Percentiles rank a stretch among this genome's conserved stretches.
These are phyloP conservation scores for Coniochaeta ligniaria DNA, from an alignment of 2,329 filamentous ascomycete genomes.

Conservation along the genomic window DNA sequence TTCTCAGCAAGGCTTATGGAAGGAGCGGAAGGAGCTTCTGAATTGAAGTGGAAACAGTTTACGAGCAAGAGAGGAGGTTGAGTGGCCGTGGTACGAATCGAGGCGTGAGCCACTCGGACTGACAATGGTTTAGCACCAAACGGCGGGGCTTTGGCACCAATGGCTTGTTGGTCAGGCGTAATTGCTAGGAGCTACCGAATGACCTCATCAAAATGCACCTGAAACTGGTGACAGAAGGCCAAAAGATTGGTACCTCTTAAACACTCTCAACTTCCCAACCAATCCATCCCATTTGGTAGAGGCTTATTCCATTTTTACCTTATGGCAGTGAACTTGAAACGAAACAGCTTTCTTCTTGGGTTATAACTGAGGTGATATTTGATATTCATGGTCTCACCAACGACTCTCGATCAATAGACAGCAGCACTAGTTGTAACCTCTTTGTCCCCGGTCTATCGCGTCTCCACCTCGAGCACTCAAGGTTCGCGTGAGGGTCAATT, in stretches of 20 bases:
- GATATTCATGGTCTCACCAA: not conserved
- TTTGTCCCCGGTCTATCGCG: no score
- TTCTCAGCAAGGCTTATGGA: no score
- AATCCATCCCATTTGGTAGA: no score
- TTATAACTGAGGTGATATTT: not conserved
- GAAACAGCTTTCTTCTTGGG: not conserved
- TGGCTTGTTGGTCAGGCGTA: not conserved
- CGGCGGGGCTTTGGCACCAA: not conserved
- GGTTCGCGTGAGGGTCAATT: not conserved
- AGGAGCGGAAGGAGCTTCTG: not conserved
- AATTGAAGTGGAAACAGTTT: not conserved
- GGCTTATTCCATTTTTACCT: not conserved
- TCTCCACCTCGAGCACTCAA: no score
- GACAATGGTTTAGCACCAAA: not conserved
- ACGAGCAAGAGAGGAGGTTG: not conserved
- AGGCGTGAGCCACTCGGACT: not conserved
- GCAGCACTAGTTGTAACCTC: no score
- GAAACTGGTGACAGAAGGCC: not conserved
- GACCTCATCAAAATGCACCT: not conserved
- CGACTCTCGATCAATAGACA: no score
- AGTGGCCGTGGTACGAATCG: not conserved
- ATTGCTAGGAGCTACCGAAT: constrained; percentile 7
- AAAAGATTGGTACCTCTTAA: constrained; percentile 5
- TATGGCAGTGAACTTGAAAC: not conserved
- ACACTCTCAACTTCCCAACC: not conserved